Conservation (phyloP, 2,329 filamentous ascomycete species). For the Calonectria naviculata region DNA sequence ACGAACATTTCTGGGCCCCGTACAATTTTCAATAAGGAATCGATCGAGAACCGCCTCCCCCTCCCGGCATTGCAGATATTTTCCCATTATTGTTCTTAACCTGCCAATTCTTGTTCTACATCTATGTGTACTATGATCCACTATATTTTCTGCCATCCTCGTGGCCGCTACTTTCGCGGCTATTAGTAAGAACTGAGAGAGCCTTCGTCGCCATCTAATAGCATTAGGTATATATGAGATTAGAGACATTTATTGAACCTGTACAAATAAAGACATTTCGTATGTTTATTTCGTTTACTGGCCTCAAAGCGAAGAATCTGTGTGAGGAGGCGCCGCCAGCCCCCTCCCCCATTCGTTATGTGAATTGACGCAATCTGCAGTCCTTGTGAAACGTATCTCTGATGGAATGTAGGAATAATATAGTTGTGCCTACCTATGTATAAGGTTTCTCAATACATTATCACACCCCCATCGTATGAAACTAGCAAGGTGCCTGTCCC, state of each 20-base stretch:
- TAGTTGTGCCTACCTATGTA: background rate
- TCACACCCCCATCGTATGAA: background rate
- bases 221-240: background rate
- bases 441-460: background rate
- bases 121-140: no score
- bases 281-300: background rate
- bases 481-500: background rate
- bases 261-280: background rate
- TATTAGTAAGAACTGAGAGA: background rate
- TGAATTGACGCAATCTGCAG: background rate
- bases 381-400: background rate
- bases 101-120: no score
- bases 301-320: no score
- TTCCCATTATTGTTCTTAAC: no score
- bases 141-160: background rate
- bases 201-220: background rate
- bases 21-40: no score
- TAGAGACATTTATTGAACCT: background rate
- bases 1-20: no score
- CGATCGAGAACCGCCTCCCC: no score
- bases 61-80: no score
- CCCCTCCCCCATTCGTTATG: background rate
- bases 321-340: background rate
- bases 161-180: background rate
- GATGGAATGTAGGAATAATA: background rate